Evolutionary conservation across 768 basidiomycete genomes (phyloP), one percentile per base, ranked within the genome.

Genomic region (Melanogaster broomeanus): DNA sequence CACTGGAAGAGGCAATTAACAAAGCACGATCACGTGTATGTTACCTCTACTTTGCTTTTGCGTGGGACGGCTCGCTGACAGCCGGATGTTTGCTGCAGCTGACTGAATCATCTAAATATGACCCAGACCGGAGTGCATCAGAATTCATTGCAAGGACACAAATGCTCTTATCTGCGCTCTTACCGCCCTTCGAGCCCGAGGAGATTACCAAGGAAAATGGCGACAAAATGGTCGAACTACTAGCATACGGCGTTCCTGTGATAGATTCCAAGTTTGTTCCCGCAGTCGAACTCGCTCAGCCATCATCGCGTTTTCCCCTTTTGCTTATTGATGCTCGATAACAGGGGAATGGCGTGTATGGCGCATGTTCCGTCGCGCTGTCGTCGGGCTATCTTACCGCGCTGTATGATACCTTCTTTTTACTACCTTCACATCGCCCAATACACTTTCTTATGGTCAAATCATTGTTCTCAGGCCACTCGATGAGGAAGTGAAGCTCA

Each of bases 231-330:
- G 59, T 61, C n/a, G 60, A 67, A n/a, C 70, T 87, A 27, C 69
- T 85, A 51, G 74, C 73, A 27, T 75, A 77, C 52, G 85, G 85
- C 6, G 64, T 73, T 24, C 83, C 87, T 50, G 59, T 68, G 15
- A 58, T 72, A 34, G 82, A 85, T 43, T 74, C 80, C 52, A 74
- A 78, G 22, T 81, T 82, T 61, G 77, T 82, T 45, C 70, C 83
- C 33, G 79, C 82, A 25, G 62, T 90, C 38, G 80, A 85, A 34
- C 66, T 88, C 28, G 85, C 83, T 19, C 88, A 87, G 57, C 82
- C 88, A 16, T 83, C 84, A 35, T 77, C 87, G 38, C 77, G 90
- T 51, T 90, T 93, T 69, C 88, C 88, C 15, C 72, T 91, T 62
- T 70, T 93, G 41, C 75, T 90, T 50, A 75, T 88, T 51, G 85